Conservation (phyloP, 106 monocot species). For the Allium fistulosum region DNA sequence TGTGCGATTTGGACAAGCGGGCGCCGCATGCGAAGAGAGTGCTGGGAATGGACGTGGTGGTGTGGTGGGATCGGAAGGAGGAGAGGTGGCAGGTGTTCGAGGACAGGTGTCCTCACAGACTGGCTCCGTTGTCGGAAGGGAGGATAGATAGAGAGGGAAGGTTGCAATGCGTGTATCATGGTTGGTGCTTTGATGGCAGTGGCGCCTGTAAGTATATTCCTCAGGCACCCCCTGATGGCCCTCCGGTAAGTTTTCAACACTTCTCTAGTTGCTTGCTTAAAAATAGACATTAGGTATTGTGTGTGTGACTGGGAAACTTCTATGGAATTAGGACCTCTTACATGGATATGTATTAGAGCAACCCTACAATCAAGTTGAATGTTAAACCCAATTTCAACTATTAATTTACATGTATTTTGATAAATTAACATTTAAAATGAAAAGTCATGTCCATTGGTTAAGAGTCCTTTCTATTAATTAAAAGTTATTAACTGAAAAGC, state of each 20-base stretch:
- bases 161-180: constrained; percentile 96
- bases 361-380: too few species aligned
- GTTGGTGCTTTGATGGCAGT: constrained; percentile 90
- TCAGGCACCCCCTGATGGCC: constrained; percentile 68
- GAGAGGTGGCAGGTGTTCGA: constrained; percentile 82
- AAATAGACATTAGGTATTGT: too few species aligned
- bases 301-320: too few species aligned
- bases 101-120: constrained; percentile 82
- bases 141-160: constrained; percentile 70
- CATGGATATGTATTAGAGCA: too few species aligned
- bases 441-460: too few species aligned
- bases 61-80: constrained; percentile 72
- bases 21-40: constrained; percentile 69
- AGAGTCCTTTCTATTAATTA: too few species aligned
- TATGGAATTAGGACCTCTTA: too few species aligned
- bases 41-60: constrained; percentile 74
- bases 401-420: too few species aligned
- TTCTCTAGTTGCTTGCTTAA: background rate
- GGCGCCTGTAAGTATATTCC: constrained; percentile 81
- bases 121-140: constrained; percentile 93
- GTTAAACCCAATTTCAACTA: too few species aligned
- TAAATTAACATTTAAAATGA: too few species aligned
- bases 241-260: constrained; percentile 17
- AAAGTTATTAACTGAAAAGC: too few species aligned
- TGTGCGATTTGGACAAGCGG: constrained; percentile 82